Evolutionary conservation across 2,329 filamentous ascomycete species (phyloP).

Genomic region (Aspergillus aculeatinus): DNA sequence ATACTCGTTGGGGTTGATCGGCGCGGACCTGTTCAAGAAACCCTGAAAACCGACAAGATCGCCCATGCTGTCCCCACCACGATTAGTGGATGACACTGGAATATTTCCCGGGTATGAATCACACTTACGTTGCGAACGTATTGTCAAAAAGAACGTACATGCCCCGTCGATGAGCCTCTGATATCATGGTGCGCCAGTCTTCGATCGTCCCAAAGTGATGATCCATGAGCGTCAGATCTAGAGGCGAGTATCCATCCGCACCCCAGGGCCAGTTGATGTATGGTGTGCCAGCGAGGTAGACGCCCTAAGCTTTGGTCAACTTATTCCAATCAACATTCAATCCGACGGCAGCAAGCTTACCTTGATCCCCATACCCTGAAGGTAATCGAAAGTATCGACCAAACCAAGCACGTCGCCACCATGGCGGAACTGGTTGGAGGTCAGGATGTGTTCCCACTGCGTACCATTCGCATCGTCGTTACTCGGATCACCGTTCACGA

Average conservation of each 20-base stretch:
- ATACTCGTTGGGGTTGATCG: slow-evolving; percentile 56
- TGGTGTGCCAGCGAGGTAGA: slow-evolving; percentile 61
- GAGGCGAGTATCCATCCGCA: slow-evolving; percentile 57
- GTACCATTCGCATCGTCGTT: slow-evolving; percentile 64
- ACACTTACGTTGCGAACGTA: slow-evolving; percentile 58
- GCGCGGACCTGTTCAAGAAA: slow-evolving; percentile 49
- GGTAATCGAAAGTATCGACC: slow-evolving; percentile 60
- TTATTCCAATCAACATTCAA: neutral
- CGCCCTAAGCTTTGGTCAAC: slow-evolving; percentile 38
- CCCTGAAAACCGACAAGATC: slow-evolving; percentile 55
- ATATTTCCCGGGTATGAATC: neutral
- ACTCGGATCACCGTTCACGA: slow-evolving; percentile 61
- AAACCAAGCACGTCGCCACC: slow-evolving; percentile 60
- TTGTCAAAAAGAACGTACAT: slow-evolving; percentile 68
- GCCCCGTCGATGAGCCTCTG: slow-evolving; percentile 57
- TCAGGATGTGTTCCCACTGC: slow-evolving; percentile 58
- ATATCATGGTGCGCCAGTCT: slow-evolving; percentile 56
- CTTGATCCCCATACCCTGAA: slow-evolving; percentile 63
- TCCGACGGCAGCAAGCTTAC: slow-evolving; percentile 27
- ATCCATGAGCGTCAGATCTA: slow-evolving; percentile 63
- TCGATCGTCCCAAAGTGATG: slow-evolving; percentile 60
- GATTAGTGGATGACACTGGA: neutral
- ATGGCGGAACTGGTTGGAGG: slow-evolving; percentile 61
- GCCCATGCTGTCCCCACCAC: slow-evolving; percentile 42
- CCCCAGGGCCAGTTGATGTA: slow-evolving; percentile 65